Evolutionary conservation across 768 basidiomycete species (phyloP).

Genomic region (Asterophora lycoperdoides): DNA sequence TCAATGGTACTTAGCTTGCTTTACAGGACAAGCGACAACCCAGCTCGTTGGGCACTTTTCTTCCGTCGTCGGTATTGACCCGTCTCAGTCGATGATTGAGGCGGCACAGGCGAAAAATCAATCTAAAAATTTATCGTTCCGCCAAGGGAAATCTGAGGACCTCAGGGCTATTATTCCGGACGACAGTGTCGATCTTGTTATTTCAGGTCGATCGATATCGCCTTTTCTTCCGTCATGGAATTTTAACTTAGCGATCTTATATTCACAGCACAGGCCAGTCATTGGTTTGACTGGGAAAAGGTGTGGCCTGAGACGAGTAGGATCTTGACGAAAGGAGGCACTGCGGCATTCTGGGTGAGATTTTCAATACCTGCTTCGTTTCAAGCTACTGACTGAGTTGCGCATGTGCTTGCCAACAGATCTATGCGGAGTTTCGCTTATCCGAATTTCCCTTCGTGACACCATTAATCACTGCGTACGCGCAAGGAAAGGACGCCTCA

Average conservation of each 20-base stretch:
- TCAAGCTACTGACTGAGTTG: neutral
- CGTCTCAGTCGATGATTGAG: slow-evolving; percentile 66
- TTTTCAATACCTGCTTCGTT: neutral
- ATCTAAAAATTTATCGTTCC: slow-evolving; percentile 22
- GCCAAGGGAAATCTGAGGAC: slow-evolving; percentile 48
- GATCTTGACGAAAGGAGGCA: slow-evolving; percentile 57
- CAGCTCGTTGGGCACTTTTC: slow-evolving; percentile 49
- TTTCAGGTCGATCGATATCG: slow-evolving; percentile 49
- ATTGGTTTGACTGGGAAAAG: slow-evolving; percentile 77
- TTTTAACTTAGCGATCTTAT: neutral
- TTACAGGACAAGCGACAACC: slow-evolving; percentile 64
- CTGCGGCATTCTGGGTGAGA: slow-evolving; percentile 70
- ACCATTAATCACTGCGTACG: slow-evolving; percentile 56
- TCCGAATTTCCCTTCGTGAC: slow-evolving; percentile 53
- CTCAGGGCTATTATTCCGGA: slow-evolving; percentile 39
- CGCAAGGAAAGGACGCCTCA: slow-evolving; percentile 51
- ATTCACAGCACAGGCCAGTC: slow-evolving; percentile 63
- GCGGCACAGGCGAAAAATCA: slow-evolving; percentile 35
- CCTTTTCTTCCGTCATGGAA: neutral
- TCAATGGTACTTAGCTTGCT: neutral
- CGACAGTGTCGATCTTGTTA: slow-evolving; percentile 58
- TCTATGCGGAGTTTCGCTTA: slow-evolving; percentile 73
- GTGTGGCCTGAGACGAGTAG: slow-evolving; percentile 67
- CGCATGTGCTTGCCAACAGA: slow-evolving; percentile 25
- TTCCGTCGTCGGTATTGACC: slow-evolving; percentile 70